phyloP scores from a whole-genome alignment of 2,329 filamentous ascomycete genomes.

The Penicillium frequentans region DNA sequence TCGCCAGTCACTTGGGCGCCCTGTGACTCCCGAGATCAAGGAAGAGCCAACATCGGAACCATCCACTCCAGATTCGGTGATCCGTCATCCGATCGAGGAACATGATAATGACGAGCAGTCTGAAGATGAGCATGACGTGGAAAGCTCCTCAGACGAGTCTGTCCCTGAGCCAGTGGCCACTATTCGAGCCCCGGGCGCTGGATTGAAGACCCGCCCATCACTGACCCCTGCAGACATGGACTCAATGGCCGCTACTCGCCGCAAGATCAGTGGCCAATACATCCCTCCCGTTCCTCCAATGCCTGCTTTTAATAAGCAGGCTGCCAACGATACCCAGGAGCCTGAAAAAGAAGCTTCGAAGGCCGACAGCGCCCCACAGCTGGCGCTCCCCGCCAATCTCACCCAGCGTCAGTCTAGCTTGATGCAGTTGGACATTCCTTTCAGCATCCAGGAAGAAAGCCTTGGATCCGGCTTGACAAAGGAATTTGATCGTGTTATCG shows the following conservation, averaged over 20 bases:
- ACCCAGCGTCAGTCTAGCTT: slow-evolving; percentile 67
- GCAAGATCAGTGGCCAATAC: slow-evolving; percentile 77
- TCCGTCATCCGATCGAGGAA: slow-evolving; percentile 68
- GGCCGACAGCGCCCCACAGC: slow-evolving; percentile 13
- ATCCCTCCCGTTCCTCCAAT: slow-evolving; percentile 33
- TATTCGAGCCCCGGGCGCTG: slow-evolving; percentile 82
- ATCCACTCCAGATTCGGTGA: slow-evolving; percentile 84
- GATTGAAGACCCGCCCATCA: slow-evolving; percentile 84
- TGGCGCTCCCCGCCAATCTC: slow-evolving; percentile 30
- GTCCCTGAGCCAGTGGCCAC: slow-evolving; percentile 84
- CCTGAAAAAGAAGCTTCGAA: slow-evolving; percentile 6
- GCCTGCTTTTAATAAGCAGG: slow-evolving; percentile 20
- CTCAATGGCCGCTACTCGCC: slow-evolving; percentile 81
- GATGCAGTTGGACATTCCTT: slow-evolving; percentile 77
- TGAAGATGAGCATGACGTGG: slow-evolving; percentile 21
- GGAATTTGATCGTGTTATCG: slow-evolving; percentile 93
- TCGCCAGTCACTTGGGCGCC: slow-evolving; percentile 41
- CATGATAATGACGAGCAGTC: slow-evolving; percentile 32
- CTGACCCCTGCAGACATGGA: slow-evolving; percentile 80
- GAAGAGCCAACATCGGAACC: slow-evolving; percentile 61
- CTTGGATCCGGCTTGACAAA: slow-evolving; percentile 83
- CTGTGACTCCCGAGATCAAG: slow-evolving; percentile 54
- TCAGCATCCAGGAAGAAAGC: slow-evolving; percentile 65
- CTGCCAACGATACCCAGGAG: slow-evolving; percentile 19
- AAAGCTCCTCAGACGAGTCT: slow-evolving; percentile 49